Evolutionary conservation across 306 rosid species (phyloP).

Genomic region (Clitoria ternatea): DNA sequence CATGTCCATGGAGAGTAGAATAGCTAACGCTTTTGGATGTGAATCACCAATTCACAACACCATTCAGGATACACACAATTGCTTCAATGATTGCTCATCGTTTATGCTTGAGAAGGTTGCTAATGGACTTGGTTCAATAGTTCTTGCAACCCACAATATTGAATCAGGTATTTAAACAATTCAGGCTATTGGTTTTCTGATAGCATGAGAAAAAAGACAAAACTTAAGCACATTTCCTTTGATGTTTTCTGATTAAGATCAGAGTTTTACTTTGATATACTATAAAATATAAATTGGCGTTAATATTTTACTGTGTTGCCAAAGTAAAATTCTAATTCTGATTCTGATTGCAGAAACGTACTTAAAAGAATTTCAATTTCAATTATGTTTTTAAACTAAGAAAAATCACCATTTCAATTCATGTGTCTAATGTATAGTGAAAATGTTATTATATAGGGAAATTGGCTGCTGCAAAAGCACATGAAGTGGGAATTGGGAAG

Average conservation of each 20-base stretch:
- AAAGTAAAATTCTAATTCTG: too few species aligned
- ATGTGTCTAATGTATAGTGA: not conserved
- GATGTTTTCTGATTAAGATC: not conserved
- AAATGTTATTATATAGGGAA: slow-evolving; percentile 44
- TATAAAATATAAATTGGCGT: too few species aligned
- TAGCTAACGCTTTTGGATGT: slow-evolving; percentile 55
- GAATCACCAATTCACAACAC: slow-evolving; percentile 68
- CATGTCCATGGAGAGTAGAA: slow-evolving; percentile 60
- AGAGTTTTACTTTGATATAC: not conserved
- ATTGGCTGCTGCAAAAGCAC: slow-evolving; percentile 65
- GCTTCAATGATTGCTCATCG: slow-evolving; percentile 66
- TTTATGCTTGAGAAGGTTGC: slow-evolving; percentile 59
- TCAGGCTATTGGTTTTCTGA: not conserved
- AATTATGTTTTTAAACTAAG: not conserved
- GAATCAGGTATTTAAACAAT: slow-evolving; percentile 58
- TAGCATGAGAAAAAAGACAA: too few species aligned
- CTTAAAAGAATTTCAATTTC: too few species aligned
- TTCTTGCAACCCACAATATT: slow-evolving; percentile 82
- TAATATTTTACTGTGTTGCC: too few species aligned
- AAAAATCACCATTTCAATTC: not conserved
- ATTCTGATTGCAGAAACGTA: too few species aligned
- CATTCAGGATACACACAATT: slow-evolving; percentile 68
- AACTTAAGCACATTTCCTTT: too few species aligned
- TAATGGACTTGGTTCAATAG: slow-evolving; percentile 45
- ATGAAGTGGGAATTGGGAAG: slow-evolving; percentile 62